phyloP scores from a whole-genome alignment of 352 stramenopile genomes.

The Globisporangium barbulae region DNA sequence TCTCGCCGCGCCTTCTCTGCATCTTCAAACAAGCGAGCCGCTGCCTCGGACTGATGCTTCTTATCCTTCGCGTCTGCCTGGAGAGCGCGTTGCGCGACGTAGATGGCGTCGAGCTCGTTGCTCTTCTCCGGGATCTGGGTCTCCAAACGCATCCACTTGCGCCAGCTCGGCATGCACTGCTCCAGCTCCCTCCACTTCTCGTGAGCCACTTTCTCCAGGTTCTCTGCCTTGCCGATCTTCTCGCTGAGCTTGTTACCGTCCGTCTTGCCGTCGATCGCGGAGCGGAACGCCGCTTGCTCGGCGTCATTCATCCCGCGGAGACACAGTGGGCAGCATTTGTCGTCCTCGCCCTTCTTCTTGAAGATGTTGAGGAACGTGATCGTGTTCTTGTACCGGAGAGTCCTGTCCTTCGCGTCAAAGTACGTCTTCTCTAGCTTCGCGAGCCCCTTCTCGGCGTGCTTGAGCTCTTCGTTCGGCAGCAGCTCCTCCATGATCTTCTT shows the following conservation, averaged over 20 bases:
- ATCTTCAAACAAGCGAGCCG: conserved; percentile 33
- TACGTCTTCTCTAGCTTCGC: conserved; percentile 57
- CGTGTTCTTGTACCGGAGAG: conserved; percentile 73
- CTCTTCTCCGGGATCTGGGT: conserved; percentile 42
- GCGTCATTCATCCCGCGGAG: conserved; percentile 49
- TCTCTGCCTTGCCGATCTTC: conserved; percentile 72
- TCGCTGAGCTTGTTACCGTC: conserved; percentile 71
- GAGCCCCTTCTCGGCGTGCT: conserved; percentile 46
- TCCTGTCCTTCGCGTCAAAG: conserved; percentile 82
- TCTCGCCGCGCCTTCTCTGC: conserved; percentile 28
- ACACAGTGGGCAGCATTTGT: conserved; percentile 79
- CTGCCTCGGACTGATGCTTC: conserved; percentile 15
- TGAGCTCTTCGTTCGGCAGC: conserved; percentile 36
- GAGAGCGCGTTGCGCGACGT: conserved; percentile 35
- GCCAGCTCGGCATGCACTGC: conserved; percentile 60
- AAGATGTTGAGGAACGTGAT: conserved; percentile 83
- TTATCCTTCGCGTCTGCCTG: conserved; percentile 58
- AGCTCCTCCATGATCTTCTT: conserved; percentile 49
- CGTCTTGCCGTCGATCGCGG: conserved; percentile 70
- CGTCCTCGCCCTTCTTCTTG: conserved; percentile 78
- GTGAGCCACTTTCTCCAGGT: conserved; percentile 36
- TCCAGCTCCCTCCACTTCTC: conserved; percentile 62
- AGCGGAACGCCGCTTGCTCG: conserved; percentile 59
- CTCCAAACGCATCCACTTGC: conserved; percentile 56
- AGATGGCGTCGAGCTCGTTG: conserved; percentile 46